These are phyloP conservation scores for Cucumis hystrix DNA, from an alignment of 306 rosid genomes.

Conservation along the genomic window DNA sequence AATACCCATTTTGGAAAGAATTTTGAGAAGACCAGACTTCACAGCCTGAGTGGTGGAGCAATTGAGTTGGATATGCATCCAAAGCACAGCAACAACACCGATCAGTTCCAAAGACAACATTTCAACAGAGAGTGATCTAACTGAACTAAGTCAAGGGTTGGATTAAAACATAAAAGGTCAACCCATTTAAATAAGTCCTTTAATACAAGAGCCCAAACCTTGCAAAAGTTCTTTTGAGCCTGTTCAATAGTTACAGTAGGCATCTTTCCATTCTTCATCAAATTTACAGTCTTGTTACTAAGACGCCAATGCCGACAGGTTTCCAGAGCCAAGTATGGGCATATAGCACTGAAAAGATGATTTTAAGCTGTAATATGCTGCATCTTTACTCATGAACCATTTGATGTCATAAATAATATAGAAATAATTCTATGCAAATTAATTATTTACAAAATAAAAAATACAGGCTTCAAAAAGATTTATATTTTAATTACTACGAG, in stretches of 20 bases:
- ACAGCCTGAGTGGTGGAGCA: constrained; percentile 53
- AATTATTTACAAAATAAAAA: background rate
- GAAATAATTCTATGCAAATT: no score
- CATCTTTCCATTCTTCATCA: constrained; percentile 98
- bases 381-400: constrained; percentile 3
- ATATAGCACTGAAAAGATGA: constrained; percentile 58
- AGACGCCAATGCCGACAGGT: constrained; percentile 99
- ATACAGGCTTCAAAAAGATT: background rate
- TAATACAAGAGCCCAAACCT: constrained; percentile 39
- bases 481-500: background rate
- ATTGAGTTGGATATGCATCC: background rate
- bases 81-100: background rate
- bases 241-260: constrained; percentile 96
- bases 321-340: constrained; percentile 96
- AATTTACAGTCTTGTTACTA: constrained; percentile 80
- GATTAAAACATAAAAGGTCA: background rate
- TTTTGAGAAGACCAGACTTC: constrained; percentile 86
- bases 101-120: background rate
- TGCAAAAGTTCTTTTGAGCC: constrained; percentile 91
- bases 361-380: constrained; percentile 7
- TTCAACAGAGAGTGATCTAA: background rate
- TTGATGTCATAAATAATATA: background rate
- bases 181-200: background rate
- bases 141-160: background rate
- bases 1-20: constrained; percentile 95